Evolutionary conservation across 78 protist genomes (phyloP), one percentile per base, ranked within the genome.

Genomic region (Protostelium mycophagum): DNA sequence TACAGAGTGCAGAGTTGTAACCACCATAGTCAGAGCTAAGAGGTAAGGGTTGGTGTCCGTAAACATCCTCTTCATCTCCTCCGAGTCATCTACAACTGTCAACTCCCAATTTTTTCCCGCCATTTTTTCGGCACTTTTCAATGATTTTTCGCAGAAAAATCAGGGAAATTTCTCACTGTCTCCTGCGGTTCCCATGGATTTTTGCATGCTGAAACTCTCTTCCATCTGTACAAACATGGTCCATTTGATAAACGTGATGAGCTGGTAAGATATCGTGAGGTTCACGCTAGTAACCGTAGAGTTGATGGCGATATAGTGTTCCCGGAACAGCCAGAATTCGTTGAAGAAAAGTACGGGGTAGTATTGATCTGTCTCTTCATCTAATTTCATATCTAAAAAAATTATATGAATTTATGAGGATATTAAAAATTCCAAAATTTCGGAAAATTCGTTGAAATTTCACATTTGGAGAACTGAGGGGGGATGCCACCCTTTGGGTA

Each of bases 1-100:
- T 31, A 99, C 38, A 29, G 94, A 89, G 93, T 99, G 99, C 34
- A 98, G 91, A 1, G 95, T 0, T 5, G 99, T 88, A 1, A 98
- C 99, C 25, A 88, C 37, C 36, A 92, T 28, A 5, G 99, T 98
- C 38, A 98, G 31, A 35, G 63, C 98, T 16, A 99, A 90, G 31
- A 97, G 83, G 34, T 28, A 88, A 51, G 99, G 99, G 36, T 93
- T 94, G 31, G 96, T 95, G 25, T 98, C 98, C 23, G 90, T 29
- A 23, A 98, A 31, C 94, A 98, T 97, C 35, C 96, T 83, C 86
- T 94, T 95, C 36, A 95, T 84, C 29, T 95, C 97, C 28, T 95
- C 97, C 84, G 28, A 35, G 16, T 85, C 63, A 5, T 16, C 37
- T 63, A 38, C 38, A 25, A 37, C 0, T 0, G 38, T 88, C 90